These are phyloP conservation scores for grape (Vitis vinifera) DNA, from an alignment of 164 flowering plant species.

Conservation along the genomic window DNA sequence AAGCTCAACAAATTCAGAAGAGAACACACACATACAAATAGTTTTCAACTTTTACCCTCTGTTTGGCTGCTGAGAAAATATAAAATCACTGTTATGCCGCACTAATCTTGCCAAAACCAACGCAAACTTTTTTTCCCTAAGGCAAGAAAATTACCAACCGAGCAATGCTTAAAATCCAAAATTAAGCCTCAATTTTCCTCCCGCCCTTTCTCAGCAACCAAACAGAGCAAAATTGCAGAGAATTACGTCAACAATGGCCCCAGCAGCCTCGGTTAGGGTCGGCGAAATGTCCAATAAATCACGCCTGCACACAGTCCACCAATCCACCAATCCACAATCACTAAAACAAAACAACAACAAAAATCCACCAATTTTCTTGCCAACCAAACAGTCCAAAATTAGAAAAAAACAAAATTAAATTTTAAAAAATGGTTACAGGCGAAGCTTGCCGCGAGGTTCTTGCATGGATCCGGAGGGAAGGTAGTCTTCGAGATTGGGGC, in stretches of 20 bases:
- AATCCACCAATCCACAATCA: not conserved
- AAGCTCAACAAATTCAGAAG: no score
- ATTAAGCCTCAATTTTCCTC: no score
- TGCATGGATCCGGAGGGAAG: constrained; percentile 67
- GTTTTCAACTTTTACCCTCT: no score
- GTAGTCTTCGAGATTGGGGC: constrained; percentile 86
- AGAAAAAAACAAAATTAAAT: not conserved
- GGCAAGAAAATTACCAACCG: no score
- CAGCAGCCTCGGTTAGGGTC: constrained; percentile 84
- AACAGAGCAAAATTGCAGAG: not conserved
- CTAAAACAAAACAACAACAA: not conserved
- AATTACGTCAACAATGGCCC: constrained; percentile 90
- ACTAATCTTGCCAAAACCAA: no score
- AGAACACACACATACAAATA: no score
- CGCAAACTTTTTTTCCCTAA: no score
- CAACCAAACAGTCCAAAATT: not conserved
- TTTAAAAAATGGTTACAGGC: constrained; percentile 45
- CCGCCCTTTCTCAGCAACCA: not conserved
- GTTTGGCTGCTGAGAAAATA: no score
- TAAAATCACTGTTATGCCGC: no score
- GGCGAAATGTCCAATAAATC: constrained; percentile 95
- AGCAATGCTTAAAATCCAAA: no score
- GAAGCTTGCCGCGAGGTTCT: constrained; percentile 66
- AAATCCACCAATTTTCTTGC: not conserved
- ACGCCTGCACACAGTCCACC: constrained; percentile 38